These are phyloP conservation scores for Chrysosporium keratinophilum DNA, from an alignment of 2,329 filamentous ascomycete genomes.

Conservation along the genomic window DNA sequence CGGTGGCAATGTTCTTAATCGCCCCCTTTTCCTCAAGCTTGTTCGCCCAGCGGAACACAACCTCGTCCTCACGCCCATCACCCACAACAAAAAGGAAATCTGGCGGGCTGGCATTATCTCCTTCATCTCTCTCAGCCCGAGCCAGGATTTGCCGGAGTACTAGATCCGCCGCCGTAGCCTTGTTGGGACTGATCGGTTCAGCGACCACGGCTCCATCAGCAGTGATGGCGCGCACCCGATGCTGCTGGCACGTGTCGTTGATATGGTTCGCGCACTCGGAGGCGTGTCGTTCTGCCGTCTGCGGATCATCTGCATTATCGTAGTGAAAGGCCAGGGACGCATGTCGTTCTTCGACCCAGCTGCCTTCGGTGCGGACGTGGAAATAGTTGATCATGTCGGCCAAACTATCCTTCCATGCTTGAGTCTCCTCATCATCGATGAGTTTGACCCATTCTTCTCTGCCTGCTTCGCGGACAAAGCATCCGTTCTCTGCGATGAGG, in stretches of 20 bases:
- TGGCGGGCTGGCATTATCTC: slow-evolving; percentile 36
- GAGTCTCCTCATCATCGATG: slow-evolving; percentile 59
- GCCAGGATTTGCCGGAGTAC: slow-evolving; percentile 59
- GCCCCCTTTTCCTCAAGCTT: slow-evolving; percentile 50
- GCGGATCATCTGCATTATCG: slow-evolving; percentile 66
- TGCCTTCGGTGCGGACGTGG: slow-evolving; percentile 76
- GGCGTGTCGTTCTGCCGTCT: slow-evolving; percentile 65
- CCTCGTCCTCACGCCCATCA: slow-evolving; percentile 86
- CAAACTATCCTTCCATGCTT: slow-evolving; percentile 74
- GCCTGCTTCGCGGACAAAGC: slow-evolving; percentile 67
- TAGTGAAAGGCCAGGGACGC: slow-evolving; percentile 89
- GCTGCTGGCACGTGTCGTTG: slow-evolving; percentile 79
- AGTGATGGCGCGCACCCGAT: slow-evolving; percentile 73
- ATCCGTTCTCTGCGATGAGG: slow-evolving; percentile 89
- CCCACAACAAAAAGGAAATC: slow-evolving; percentile 87
- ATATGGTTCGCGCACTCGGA: slow-evolving; percentile 89
- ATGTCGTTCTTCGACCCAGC: slow-evolving; percentile 79
- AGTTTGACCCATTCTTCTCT: slow-evolving; percentile 65
- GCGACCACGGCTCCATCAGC: slow-evolving; percentile 72
- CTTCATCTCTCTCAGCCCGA: slow-evolving; percentile 37
- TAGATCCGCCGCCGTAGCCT: slow-evolving; percentile 67
- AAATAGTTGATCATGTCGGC: slow-evolving; percentile 79
- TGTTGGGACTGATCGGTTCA: slow-evolving; percentile 77
- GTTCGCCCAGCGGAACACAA: slow-evolving; percentile 92
- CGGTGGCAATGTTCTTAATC: slow-evolving; percentile 65